A percentile compares a stretch with the other conserved stretches of the same genome.
phyloP scores from a whole-genome alignment of 495 filamentous ascomycete species.

The Penicillium samsonianum region DNA sequence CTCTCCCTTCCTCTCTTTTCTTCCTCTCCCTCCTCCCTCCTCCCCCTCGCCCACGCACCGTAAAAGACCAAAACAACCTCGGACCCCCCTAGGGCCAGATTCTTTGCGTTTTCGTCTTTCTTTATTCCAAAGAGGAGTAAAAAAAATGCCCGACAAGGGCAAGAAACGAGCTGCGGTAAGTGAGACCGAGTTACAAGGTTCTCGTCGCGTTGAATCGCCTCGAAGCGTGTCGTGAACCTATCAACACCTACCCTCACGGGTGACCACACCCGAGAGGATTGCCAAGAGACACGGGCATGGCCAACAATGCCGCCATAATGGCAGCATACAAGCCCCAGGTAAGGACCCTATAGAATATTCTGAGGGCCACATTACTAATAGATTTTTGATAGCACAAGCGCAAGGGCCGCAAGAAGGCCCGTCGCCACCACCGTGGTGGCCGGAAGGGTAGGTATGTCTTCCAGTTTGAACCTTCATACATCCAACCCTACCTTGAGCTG shows the following conservation, averaged over 20 bases:
- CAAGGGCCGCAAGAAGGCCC: not conserved
- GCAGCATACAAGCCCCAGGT: not conserved
- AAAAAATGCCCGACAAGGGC: not conserved
- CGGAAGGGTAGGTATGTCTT: not conserved
- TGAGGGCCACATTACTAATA: not conserved
- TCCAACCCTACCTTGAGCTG: too few species aligned
- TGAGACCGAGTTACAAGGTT: not conserved
- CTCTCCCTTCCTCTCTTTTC: not conserved
- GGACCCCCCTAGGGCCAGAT: not conserved
- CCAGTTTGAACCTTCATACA: not conserved
- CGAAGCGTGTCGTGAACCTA: not conserved
- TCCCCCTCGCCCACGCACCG: too few species aligned
- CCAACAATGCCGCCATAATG: not conserved
- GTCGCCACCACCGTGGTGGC: not conserved
- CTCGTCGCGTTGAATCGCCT: not conserved
- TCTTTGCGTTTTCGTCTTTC: not conserved
- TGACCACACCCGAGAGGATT: not conserved
- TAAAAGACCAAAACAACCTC: not conserved
- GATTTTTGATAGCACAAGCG: not conserved
- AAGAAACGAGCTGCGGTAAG: not conserved
- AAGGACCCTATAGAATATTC: not conserved
- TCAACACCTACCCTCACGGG: not conserved
- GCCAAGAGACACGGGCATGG: not conserved
- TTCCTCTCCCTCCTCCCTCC: not conserved
- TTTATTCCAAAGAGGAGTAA: not conserved